A percentile compares a stretch with the other conserved stretches of the same genome.
Evolutionary conservation across 176 grass and related monocot genomes (phyloP).

Genomic region (Metroxylon sagu): DNA sequence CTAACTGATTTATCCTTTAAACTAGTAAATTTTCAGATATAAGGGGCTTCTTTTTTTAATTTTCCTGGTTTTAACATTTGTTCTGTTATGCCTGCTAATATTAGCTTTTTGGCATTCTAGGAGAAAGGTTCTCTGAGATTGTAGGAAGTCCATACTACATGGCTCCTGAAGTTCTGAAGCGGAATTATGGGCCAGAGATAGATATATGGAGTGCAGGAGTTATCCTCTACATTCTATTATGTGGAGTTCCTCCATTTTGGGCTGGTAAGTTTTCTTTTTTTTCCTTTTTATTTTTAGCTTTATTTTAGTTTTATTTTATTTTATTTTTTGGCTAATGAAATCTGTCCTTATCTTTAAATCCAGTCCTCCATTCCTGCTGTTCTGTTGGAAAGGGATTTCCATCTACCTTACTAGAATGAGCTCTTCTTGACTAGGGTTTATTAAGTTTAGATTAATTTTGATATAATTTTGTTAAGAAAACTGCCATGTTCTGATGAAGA

Average conservation of each 20-base stretch:
- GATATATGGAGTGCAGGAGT: slow-evolving; percentile 99
- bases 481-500: slow-evolving; percentile 7
- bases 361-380: too few relatives aligned
- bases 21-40: too few relatives aligned
- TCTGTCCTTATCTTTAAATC: too few relatives aligned
- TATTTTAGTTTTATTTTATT: neutral
- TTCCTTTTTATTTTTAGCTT: neutral
- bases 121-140: slow-evolving; percentile 98
- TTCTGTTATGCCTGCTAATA: too few relatives aligned
- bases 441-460: too few relatives aligned
- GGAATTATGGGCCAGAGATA: slow-evolving; percentile 97
- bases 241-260: slow-evolving; percentile 99
- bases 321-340: neutral
- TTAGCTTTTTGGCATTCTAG: slow-evolving; percentile 19
- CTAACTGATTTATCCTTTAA: too few relatives aligned
- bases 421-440: too few relatives aligned
- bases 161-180: slow-evolving; percentile 94
- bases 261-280: slow-evolving; percentile 40
- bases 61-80: too few relatives aligned
- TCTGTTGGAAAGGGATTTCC: too few relatives aligned
- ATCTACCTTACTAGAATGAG: too few relatives aligned
- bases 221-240: slow-evolving; percentile 94
- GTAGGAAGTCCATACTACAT: slow-evolving; percentile 99
- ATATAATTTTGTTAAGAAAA: neutral
- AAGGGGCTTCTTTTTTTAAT: too few relatives aligned